Conservation (phyloP, 2,329 filamentous ascomycete species). For the Endothia cerciana region DNA sequence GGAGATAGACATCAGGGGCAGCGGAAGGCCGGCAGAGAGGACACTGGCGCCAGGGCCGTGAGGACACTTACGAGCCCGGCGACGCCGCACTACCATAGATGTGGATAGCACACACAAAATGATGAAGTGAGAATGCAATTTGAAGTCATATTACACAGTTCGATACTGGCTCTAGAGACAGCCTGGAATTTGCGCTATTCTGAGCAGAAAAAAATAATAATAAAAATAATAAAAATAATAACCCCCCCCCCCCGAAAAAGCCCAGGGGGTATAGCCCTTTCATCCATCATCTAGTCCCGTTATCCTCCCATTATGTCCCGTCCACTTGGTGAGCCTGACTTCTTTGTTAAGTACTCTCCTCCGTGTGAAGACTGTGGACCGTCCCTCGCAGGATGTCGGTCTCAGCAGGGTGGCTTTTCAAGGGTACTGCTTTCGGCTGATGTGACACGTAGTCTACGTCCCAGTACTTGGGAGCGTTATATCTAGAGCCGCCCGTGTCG, state of each 20-base stretch:
- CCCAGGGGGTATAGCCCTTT: constrained; percentile 11
- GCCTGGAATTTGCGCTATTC: not conserved
- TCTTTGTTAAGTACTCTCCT: not conserved
- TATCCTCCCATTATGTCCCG: not conserved
- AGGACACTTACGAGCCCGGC: too few species aligned
- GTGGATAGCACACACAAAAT: not conserved
- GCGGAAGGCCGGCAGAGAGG: not conserved
- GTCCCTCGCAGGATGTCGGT: too few species aligned
- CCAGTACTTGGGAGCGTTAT: not conserved
- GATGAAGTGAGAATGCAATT: not conserved
- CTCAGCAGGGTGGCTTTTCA: not conserved
- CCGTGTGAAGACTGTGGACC: too few species aligned
- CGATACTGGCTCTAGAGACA: not conserved
- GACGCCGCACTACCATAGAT: not conserved
- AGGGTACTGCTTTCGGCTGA: not conserved
- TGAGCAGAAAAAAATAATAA: not conserved
- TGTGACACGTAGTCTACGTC: not conserved
- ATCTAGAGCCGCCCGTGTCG: constrained; percentile 60
- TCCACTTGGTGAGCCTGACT: not conserved
- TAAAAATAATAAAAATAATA: not conserved
- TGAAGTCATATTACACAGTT: not conserved
- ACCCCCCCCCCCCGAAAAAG: too few species aligned
- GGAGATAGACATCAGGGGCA: not conserved
- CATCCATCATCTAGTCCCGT: constrained; percentile 18
- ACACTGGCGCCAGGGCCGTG: not conserved